Evolutionary conservation across 192 early-diverging fungal species (phyloP).

Genomic region (Backusella westeae): DNA sequence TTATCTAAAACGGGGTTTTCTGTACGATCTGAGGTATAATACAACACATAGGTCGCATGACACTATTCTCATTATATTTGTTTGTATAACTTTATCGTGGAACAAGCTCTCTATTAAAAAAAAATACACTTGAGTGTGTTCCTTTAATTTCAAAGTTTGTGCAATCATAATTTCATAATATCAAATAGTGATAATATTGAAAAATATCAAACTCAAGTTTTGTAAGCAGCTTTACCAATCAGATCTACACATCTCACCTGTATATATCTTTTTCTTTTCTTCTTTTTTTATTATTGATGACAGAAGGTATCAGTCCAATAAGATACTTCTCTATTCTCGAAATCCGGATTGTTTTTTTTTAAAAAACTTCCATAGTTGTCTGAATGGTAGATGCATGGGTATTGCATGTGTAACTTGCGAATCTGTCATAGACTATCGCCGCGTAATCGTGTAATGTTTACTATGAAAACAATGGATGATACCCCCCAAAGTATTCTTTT

Average conservation of each 20-base stretch:
- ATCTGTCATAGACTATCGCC: neutral
- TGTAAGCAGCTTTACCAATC: neutral
- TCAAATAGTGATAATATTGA: neutral
- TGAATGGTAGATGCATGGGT: slow-evolving; percentile 7
- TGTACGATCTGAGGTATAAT: slow-evolving; percentile 4
- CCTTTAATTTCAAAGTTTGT: neutral
- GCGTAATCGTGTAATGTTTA: neutral
- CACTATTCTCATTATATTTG: neutral
- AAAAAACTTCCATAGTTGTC: neutral
- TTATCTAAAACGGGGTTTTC: neutral
- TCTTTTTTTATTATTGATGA: neutral
- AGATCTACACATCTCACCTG: neutral
- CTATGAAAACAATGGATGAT: neutral
- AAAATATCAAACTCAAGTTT: neutral
- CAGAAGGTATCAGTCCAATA: neutral
- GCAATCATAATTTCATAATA: neutral
- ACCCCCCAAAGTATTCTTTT: neutral
- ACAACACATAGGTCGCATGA: slow-evolving; percentile 3
- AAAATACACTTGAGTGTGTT: neutral
- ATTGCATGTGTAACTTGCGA: neutral
- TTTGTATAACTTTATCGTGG: neutral
- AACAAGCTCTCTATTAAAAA: neutral
- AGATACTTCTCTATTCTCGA: neutral
- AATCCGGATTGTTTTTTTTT: neutral
- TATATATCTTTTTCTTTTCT: neutral